Evolutionary conservation across 1,284 basidiomycete species (phyloP), one percentile per base, ranked within the genome.

Genomic region (Singerocomus rubriflavus): DNA sequence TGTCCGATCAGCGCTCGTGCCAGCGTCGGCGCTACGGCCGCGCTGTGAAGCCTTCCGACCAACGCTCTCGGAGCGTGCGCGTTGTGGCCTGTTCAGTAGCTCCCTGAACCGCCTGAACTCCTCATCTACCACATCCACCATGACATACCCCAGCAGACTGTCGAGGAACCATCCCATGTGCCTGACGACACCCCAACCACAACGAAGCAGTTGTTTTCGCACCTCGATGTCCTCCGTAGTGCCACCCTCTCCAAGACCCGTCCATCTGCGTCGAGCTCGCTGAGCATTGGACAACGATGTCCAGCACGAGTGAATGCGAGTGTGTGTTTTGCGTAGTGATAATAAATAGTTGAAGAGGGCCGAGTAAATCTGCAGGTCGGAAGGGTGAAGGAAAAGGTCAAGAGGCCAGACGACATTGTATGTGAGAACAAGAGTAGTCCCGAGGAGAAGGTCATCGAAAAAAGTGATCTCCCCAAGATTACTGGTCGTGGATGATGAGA

Each of bases 131-230:
- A 96, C 91, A 58, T 96, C 93, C 56, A 82, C 89, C 89, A 93
- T 91, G 54, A 91, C 80, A 66, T 94, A 93, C 7, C 84, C 84
- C 44, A 90, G 71, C 8, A 94, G 64, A 31, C 82, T 85, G 62
- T 94, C 93, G 50, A 96, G 72, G 65, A 94, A 94, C 91, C 93
- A 95, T 41, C 85, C 81, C 91, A 95, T 93, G 58, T 88, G 82
- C 54, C 91, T 71, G 14, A 93, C 85, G 14, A 88, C 78, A 0
- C 89, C 90, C 92, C 93, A 96, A 0, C 87, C 87, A 56, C 82
- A 84, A 50, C 92, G 75, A 44, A 92, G 71, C 16, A 93, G 74
- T 48, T 73, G 73, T 54, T 78, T 78, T 30, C 88, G 77, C 12
- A 75, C 75, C 40, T 82, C 78, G 38, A 86, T 73, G 57, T 88